Evolutionary conservation across 306 rosid genomes (phyloP).

Genomic region (Amphicarpaea edgeworthii): DNA sequence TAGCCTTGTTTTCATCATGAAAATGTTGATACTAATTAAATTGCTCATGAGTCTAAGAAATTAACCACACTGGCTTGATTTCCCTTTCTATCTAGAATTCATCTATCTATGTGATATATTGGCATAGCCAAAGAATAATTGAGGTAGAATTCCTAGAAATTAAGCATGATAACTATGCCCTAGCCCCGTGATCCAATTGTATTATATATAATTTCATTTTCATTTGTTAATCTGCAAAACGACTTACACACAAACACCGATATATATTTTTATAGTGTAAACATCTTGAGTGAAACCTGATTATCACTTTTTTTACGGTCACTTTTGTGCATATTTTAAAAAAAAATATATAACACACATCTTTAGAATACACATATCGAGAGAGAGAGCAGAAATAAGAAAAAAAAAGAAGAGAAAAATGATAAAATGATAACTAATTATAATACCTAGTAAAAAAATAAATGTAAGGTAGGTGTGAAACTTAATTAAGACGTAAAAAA

Average conservation of each 20-base stretch:
- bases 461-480: too few species aligned
- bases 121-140: background rate
- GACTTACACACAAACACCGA: background rate
- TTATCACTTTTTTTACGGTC: background rate
- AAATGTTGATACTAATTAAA: background rate
- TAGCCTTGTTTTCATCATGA: background rate
- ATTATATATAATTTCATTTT: background rate
- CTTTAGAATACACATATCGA: background rate
- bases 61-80: too few species aligned
- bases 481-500: background rate
- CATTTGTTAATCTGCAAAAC: slow-evolving; percentile 11
- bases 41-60: background rate
- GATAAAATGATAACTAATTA: background rate
- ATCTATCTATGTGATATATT: too few species aligned
- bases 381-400: background rate
- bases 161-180: slow-evolving; percentile 3
- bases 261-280: too few species aligned
- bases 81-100: background rate
- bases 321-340: background rate
- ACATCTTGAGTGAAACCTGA: background rate
- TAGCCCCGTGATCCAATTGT: background rate
- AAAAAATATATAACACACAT: background rate
- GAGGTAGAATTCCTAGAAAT: background rate
- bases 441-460: background rate
- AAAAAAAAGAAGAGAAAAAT: background rate